Evolutionary conservation across 768 basidiomycete genomes (phyloP).

Genomic region (Trametes cinnabarina): DNA sequence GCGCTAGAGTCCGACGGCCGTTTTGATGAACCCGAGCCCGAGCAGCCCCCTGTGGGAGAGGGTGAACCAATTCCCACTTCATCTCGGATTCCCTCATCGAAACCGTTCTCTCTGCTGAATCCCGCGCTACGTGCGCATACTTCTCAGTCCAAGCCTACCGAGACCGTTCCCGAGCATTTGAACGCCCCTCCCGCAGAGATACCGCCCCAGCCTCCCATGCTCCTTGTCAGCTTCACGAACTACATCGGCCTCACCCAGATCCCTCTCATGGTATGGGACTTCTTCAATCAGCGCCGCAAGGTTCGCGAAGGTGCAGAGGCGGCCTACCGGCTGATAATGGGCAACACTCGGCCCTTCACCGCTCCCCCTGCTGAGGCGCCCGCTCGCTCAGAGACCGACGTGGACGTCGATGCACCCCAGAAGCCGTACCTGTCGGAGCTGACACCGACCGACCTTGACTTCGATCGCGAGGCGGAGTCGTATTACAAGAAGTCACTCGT

Average conservation of each 20-base stretch:
- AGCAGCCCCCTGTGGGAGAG: slow-evolving; percentile 33
- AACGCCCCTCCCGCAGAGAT: slow-evolving; percentile 54
- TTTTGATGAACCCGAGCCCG: slow-evolving; percentile 65
- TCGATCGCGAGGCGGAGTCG: slow-evolving; percentile 62
- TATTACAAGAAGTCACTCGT: slow-evolving; percentile 66
- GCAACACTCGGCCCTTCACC: slow-evolving; percentile 57
- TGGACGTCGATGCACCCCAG: slow-evolving; percentile 26
- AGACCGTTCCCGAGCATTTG: slow-evolving; percentile 30
- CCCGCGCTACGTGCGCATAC: slow-evolving; percentile 27
- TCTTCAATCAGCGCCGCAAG: slow-evolving; percentile 85
- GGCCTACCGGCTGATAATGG: slow-evolving; percentile 70
- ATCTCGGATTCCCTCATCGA: slow-evolving; percentile 37
- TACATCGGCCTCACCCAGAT: slow-evolving; percentile 81
- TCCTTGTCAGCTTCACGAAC: slow-evolving; percentile 72
- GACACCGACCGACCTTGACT: slow-evolving; percentile 62
- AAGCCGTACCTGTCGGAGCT: slow-evolving; percentile 20
- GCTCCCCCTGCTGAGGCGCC: slow-evolving; percentile 27
- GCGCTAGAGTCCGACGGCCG: slow-evolving; percentile 68
- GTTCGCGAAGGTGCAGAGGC: slow-evolving; percentile 81
- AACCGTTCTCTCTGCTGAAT: slow-evolving; percentile 27
- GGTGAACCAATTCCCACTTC: slow-evolving; percentile 42
- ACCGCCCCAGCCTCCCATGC: slow-evolving; percentile 75
- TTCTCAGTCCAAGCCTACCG: slow-evolving; percentile 23
- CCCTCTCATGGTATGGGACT: slow-evolving; percentile 87
- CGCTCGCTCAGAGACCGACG: slow-evolving; percentile 15